phyloP scores from a whole-genome alignment of 78 protist species.

The Cavenderia fasciculata region DNA sequence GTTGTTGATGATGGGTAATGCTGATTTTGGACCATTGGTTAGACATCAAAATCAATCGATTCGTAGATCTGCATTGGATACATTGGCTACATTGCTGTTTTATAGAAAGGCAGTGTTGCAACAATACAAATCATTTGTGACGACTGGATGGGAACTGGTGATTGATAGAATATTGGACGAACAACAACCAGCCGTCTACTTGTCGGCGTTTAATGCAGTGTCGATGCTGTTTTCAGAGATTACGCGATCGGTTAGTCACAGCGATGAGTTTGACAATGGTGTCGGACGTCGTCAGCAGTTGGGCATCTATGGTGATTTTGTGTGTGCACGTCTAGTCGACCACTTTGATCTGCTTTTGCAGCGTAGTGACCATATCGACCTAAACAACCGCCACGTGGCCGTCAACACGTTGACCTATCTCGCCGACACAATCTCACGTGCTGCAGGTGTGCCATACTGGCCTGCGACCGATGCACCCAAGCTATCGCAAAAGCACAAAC shows the following conservation, averaged over 20 bases:
- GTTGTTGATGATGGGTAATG: conserved; percentile 57
- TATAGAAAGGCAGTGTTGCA: conserved; percentile 34
- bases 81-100: conserved; percentile 46
- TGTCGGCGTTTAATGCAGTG: conserved; percentile 35
- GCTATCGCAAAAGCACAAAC: neutral
- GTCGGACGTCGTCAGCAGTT: conserved; percentile 15
- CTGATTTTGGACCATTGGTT: conserved; percentile 68
- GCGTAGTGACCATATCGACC: conserved; percentile 55
- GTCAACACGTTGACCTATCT: conserved; percentile 62
- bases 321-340: conserved; percentile 22
- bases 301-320: conserved; percentile 11
- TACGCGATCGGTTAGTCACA: conserved; percentile 45
- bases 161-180: conserved; percentile 49
- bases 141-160: conserved; percentile 70
- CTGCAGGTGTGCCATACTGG: conserved; percentile 52
- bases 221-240: conserved; percentile 48
- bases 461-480: conserved; percentile 8
- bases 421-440: conserved; percentile 56
- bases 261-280: conserved; percentile 62
- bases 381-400: conserved; percentile 32
- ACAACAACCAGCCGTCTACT: conserved; percentile 27
- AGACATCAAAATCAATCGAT: conserved; percentile 52
- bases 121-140: conserved; percentile 23
- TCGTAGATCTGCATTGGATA: conserved; percentile 52
- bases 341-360: conserved; percentile 49